These are phyloP conservation scores for Populus ilicifolia DNA, from an alignment of 345 rosid species.

Conservation along the genomic window DNA sequence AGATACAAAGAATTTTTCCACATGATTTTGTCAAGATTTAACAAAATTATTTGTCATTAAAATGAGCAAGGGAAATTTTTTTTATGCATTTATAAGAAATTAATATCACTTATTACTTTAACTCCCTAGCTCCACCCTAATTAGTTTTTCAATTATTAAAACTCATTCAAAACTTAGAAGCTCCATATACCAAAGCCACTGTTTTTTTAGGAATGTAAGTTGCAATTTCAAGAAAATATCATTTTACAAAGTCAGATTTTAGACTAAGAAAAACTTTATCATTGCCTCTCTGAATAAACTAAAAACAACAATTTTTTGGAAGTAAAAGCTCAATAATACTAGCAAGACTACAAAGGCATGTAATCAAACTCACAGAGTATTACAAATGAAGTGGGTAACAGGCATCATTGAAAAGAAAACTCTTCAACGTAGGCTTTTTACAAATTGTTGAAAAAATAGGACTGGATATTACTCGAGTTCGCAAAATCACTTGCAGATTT, in stretches of 20 bases:
- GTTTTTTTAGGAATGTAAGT: neutral
- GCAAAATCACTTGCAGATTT: constrained; percentile 61
- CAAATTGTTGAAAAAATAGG: neutral
- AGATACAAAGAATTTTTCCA: no score
- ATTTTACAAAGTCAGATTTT: neutral
- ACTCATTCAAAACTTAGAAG: no score
- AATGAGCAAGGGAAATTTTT: no score
- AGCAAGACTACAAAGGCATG: neutral
- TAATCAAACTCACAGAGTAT: neutral
- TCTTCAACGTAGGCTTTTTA: neutral
- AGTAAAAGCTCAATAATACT: neutral
- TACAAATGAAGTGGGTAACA: no score
- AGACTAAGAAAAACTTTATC: neutral
- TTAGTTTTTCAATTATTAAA: no score
- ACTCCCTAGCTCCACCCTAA: no score
- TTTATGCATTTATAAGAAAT: no score
- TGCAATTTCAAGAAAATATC: neutral
- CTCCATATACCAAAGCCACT: neutral
- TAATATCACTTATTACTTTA: no score
- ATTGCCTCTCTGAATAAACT: neutral
- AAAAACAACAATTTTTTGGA: neutral
- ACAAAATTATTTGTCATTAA: no score
- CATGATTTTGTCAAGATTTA: no score
- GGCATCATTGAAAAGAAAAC: neutral
- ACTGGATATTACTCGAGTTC: constrained; percentile 59